These are phyloP conservation scores for Coemansia sp. DNA, from an alignment of 192 early-diverging fungal genomes.

Conservation along the genomic window DNA sequence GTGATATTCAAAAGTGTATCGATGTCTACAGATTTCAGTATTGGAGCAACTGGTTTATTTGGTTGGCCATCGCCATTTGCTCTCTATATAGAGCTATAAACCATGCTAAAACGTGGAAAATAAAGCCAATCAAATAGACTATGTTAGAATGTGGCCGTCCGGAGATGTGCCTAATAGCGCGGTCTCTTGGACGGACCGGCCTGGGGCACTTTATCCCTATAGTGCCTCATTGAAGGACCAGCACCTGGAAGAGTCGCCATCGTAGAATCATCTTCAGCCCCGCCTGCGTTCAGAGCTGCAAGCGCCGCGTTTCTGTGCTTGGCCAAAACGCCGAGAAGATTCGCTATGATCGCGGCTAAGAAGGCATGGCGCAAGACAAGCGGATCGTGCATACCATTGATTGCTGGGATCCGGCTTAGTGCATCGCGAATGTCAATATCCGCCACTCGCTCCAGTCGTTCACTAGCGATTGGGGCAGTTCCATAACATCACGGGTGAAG, in stretches of 20 bases:
- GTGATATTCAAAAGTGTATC: too few species aligned
- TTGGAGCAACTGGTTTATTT: too few species aligned
- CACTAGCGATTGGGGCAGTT: too few species aligned
- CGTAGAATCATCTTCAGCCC: neutral
- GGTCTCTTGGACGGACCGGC: neutral
- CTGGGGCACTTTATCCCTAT: neutral
- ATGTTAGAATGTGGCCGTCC: neutral
- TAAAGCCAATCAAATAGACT: neutral
- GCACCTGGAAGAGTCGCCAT: too few species aligned
- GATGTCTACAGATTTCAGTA: too few species aligned
- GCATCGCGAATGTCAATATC: too few species aligned
- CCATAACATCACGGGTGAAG: neutral
- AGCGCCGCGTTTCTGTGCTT: neutral
- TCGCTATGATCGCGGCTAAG: neutral
- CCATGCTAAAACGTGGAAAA: neutral
- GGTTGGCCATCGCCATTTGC: too few species aligned
- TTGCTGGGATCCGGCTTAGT: too few species aligned
- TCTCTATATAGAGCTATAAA: neutral
- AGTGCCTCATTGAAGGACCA: neutral
- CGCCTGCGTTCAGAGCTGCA: neutral
- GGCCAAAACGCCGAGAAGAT: neutral
- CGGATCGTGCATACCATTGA: neutral
- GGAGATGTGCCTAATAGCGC: neutral
- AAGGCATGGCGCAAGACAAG: neutral
- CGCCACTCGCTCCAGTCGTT: too few species aligned